A percentile compares a stretch with the other conserved stretches of the same genome.
These are phyloP conservation scores for Pichia sp. DNA, from an alignment of 1,139 yeast species.

Conservation along the genomic window DNA sequence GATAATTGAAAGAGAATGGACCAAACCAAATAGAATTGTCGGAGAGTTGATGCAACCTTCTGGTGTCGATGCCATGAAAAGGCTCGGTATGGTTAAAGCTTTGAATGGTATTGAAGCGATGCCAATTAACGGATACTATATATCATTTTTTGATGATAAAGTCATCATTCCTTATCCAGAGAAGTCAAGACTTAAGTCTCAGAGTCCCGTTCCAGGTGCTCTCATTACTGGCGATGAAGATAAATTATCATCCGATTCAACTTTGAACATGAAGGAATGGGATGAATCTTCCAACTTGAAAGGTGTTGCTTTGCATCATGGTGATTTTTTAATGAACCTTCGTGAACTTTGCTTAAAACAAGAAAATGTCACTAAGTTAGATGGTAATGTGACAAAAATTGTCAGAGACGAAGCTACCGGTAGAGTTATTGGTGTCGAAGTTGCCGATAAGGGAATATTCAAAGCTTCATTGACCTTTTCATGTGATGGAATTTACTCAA, in stretches of 20 bases:
- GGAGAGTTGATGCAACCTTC: conserved; percentile 97
- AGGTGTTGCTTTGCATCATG: conserved; percentile 88
- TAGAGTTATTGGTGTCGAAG: conserved; percentile 62
- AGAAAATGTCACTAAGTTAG: conserved; percentile 63
- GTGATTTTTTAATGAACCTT: conserved; percentile 71
- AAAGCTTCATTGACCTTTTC: conserved; percentile 61
- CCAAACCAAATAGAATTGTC: conserved; percentile 89
- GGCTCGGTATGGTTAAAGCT: conserved; percentile 75
- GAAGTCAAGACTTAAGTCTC: conserved; percentile 32
- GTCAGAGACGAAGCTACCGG: conserved; percentile 36
- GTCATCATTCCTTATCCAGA: conserved; percentile 66
- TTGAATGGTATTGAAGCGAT: conserved; percentile 77
- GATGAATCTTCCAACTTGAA: conserved; percentile 55
- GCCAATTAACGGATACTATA: conserved; percentile 71
- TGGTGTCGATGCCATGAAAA: conserved; percentile 73
- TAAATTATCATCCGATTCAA: conserved; percentile 38
- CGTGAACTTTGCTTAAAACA: conserved; percentile 64
- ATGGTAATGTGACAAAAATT: conserved; percentile 71
- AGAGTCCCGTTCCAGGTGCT: conserved; percentile 47
- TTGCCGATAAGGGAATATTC: conserved; percentile 33
- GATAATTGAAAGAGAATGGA: conserved; percentile 81
- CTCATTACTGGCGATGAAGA: conserved; percentile 52
- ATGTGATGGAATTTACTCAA: conserved; percentile 94
- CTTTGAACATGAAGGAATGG: conserved; percentile 42
- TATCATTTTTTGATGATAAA: conserved; percentile 51